Base-by-base conservation (phyloP, 2,329 filamentous ascomycete species). In the Fusarium nygamai region DNA sequence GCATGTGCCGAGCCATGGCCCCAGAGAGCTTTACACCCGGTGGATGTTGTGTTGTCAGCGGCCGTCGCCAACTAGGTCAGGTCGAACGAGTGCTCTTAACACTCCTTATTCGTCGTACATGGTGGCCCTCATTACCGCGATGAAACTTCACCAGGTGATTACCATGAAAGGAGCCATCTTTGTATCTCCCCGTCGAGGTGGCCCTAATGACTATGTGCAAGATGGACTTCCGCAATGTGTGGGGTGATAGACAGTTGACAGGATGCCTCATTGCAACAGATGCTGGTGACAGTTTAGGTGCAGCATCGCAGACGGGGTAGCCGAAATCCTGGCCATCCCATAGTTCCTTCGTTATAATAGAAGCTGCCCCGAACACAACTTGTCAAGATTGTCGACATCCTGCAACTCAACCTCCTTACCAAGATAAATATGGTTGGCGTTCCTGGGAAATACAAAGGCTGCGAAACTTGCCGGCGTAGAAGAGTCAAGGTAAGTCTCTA, bases 391-490 rank as follows among this genome's bases (percentile, higher is more conserved):
- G n/a, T n/a, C n/a, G 34, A 24, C 17, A 71, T 19, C 57, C 54
- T 44, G 27, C n/a, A 61, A 48, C 48, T 31, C 36, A 53, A 48
- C 44, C 29, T 58, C 59, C 39, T 58, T 27, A 48, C 29, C 47
- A 10, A 71, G 47, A 71, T 78, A 84, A 84, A 64, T 41, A 90
- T 91, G 89, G 89, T 91, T 73, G 89, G 89, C 61, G 89, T 91
- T 66, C 86, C 89, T 43, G 89, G 89, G 59, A 91, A 91, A 80
- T 91, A 88, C 79, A 91, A 91, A 80, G 89, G 89, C 43, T 91
- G 89, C 81, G 89, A 90, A 80, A 91, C 89, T 33, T 91, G 90
- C 78, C 84, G 89, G 56, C 82, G 85, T 34, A 83, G 89, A 59
- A 85, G 90, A 79, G 89, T 91, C 69, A 90, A 89, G 79, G 89